These are phyloP conservation scores for Neocatenulostroma microsporum DNA, from an alignment of 2,329 filamentous ascomycete species.

Conservation along the genomic window DNA sequence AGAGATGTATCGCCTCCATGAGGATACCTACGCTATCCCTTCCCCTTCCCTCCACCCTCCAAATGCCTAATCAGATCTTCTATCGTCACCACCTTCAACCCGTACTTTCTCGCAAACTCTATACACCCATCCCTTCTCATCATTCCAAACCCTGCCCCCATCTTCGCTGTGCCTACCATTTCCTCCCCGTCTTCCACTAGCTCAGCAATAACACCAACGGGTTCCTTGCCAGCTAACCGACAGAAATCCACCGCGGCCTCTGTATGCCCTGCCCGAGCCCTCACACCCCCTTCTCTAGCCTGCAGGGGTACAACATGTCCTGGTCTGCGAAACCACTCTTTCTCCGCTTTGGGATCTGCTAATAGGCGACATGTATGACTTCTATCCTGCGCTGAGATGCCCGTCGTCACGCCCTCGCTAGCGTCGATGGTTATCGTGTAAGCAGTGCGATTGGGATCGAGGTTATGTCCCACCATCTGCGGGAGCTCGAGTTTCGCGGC, in stretches of 20 bases:
- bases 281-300: constrained; percentile 70
- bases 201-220: constrained; percentile 81
- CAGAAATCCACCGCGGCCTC: constrained; percentile 92
- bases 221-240: constrained; percentile 66
- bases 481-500: constrained; percentile 68
- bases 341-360: constrained; percentile 54
- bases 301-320: constrained; percentile 86
- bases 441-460: constrained; percentile 80
- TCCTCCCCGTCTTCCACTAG: constrained; percentile 78
- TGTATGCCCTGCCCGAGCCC: constrained; percentile 75
- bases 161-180: constrained; percentile 59
- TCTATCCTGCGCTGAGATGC: constrained; percentile 83
- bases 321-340: constrained; percentile 64
- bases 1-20: too few relatives aligned
- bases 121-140: constrained; percentile 83
- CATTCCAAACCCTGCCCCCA: constrained; percentile 67
- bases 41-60: constrained; percentile 60
- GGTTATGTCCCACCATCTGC: constrained; percentile 74
- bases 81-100: constrained; percentile 90
- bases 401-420: constrained; percentile 66
- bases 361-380: constrained; percentile 72
- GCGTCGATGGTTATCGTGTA: constrained; percentile 90
- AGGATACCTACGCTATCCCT: too few relatives aligned
- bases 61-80: constrained; percentile 77
- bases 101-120: constrained; percentile 78